These are phyloP conservation scores for Periglandula ipomoeae DNA, from an alignment of 2,329 filamentous ascomycete genomes.

Conservation along the genomic window DNA sequence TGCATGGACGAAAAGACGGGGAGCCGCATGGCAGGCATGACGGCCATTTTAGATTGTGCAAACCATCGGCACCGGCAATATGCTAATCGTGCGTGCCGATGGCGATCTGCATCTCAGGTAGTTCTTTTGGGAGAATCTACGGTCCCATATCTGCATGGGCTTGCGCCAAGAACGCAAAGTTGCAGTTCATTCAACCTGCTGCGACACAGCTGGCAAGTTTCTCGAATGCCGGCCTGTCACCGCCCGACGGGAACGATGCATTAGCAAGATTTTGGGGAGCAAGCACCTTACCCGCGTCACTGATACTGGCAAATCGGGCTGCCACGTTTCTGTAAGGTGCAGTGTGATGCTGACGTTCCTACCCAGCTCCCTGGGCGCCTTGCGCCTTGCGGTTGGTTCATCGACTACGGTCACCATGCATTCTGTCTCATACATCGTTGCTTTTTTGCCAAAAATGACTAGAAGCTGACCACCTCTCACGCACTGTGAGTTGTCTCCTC, in stretches of 20 bases:
- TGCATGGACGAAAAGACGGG: slow-evolving; percentile 4
- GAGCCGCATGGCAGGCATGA: slow-evolving; percentile 6
- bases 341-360: neutral
- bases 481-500: slow-evolving; percentile 1
- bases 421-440: neutral
- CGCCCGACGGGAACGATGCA: slow-evolving; percentile 3
- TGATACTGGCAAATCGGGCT: slow-evolving; percentile 3
- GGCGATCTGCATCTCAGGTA: neutral
- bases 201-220: neutral
- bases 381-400: neutral
- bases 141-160: neutral
- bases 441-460: neutral
- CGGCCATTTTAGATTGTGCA: neutral
- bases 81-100: neutral
- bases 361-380: neutral
- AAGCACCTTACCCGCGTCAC: neutral
- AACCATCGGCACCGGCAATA: neutral
- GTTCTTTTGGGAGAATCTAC: neutral
- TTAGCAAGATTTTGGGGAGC: neutral
- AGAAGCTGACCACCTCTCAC: neutral
- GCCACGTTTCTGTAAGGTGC: slow-evolving; percentile 6
- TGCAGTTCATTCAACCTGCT: neutral
- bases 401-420: slow-evolving; percentile 2
- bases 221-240: slow-evolving; percentile 1
- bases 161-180: neutral